Conservation (phyloP, 2,329 filamentous ascomycete genomes). For the Epichloe baconii region DNA sequence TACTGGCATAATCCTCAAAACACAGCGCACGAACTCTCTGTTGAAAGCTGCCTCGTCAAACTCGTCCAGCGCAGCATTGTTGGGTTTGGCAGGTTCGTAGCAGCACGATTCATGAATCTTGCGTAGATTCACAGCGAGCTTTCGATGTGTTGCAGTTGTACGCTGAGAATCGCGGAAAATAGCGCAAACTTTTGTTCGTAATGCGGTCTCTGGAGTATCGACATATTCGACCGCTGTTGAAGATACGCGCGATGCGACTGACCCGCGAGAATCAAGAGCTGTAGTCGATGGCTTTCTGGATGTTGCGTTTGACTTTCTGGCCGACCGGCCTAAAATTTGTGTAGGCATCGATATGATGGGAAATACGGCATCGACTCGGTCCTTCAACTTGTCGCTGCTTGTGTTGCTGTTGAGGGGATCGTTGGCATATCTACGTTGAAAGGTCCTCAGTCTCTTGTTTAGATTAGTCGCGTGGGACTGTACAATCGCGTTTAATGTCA, state of each 20-base stretch:
- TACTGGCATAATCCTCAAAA: constrained; percentile 68
- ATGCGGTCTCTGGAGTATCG: constrained; percentile 55
- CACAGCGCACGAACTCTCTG: constrained; percentile 68
- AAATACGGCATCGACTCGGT: neutral
- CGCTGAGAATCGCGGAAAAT: constrained; percentile 75
- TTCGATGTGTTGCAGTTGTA: constrained; percentile 80
- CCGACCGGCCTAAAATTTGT: constrained; percentile 32
- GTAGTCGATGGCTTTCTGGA: constrained; percentile 27
- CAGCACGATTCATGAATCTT: constrained; percentile 84
- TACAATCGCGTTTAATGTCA: constrained; percentile 15
- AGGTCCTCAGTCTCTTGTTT: constrained; percentile 12
- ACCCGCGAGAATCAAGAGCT: constrained; percentile 26
- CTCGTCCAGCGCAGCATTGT: constrained; percentile 44
- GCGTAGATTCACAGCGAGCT: constrained; percentile 72
- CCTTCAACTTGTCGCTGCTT: neutral
- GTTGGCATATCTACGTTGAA: neutral
- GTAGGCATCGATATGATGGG: constrained; percentile 30
- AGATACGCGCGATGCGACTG: constrained; percentile 34
- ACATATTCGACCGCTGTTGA: constrained; percentile 58
- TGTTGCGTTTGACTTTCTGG: constrained; percentile 29
- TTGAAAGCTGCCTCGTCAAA: constrained; percentile 84
- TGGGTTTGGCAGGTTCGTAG: constrained; percentile 44
- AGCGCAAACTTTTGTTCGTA: constrained; percentile 61
- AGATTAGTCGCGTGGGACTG: constrained; percentile 11
- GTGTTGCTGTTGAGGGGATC: neutral